Evolutionary conservation across 2,329 filamentous ascomycete species (phyloP), one percentile per base, ranked within the genome.

Genomic region (Penicillium sp.): DNA sequence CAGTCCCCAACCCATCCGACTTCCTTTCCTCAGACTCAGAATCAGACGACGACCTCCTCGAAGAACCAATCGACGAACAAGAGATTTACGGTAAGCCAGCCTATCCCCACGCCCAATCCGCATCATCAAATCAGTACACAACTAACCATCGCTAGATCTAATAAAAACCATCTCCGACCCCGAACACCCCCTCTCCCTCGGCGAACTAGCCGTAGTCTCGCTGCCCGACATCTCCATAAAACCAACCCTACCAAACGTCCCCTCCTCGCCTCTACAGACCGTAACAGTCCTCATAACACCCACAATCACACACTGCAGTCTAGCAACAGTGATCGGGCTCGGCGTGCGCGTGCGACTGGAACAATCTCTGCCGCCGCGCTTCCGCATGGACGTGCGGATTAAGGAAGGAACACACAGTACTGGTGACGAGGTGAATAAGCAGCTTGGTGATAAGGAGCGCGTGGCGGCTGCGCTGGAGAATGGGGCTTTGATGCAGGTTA

Each of bases 401-500:
- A 97, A 97, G 75, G 89, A 96, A 75, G 93, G 92, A 58, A 94
- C 92, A n/a, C 94, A 97, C 73, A 91, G 87, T 61, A 95, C 95
- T 57, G 93, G 91, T 42, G 92, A 96, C 59, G 92, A 96, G 72
- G 92, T 97, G 48, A 97, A 96, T 77, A 97, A 97, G 80, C 94
- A 99, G 76, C 79, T 99, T 39, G 90, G 87, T 29, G 94, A 99
- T 77, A 99, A 97, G 80, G 94, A 99, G 78, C 83, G 94, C 57
- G 94, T 99, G 40, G 92, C 93, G 1, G 94, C 94, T 9, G 94
- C 94, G 6, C 79, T 97, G 65, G 94, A 97, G 75, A 99, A 99
- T 71, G 90, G 90, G 52, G 95, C 90, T 1, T 78, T 99, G 56
- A 91, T 91, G 80, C 87, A 87, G 36, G 90, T 97, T 28, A 81